Conservation (phyloP, 2,329 filamentous ascomycete species). For the Diaporthe sp. region DNA sequence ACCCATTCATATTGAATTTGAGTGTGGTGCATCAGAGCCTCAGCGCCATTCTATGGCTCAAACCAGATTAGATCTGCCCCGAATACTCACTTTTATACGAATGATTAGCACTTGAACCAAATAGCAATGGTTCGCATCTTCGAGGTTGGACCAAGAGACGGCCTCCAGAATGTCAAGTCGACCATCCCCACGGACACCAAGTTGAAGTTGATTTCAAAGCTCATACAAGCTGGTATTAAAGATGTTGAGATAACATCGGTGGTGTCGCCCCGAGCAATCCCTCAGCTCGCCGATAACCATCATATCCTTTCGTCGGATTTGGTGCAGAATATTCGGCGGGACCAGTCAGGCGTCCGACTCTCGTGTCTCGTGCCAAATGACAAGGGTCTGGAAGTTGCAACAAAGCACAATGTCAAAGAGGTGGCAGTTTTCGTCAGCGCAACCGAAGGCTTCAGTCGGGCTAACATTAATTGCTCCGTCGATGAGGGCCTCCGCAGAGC, state of each 20-base stretch:
- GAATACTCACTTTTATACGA: background rate
- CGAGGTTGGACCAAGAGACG: slow-evolving; percentile 78
- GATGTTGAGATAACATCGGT: slow-evolving; percentile 77
- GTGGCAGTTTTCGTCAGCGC: slow-evolving; percentile 70
- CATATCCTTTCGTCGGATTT: slow-evolving; percentile 55
- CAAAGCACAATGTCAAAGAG: slow-evolving; percentile 42
- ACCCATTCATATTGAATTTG: no score
- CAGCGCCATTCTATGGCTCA: background rate
- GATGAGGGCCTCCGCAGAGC: slow-evolving; percentile 65
- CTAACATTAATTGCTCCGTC: slow-evolving; percentile 71
- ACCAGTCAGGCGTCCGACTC: background rate
- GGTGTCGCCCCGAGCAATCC: slow-evolving; percentile 76
- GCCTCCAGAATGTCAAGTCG: slow-evolving; percentile 76
- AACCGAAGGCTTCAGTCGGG: slow-evolving; percentile 68
- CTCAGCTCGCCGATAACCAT: slow-evolving; percentile 72
- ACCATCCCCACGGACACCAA: slow-evolving; percentile 71
- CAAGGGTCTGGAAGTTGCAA: slow-evolving; percentile 62
- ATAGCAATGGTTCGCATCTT: slow-evolving; percentile 59
- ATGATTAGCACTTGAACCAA: background rate
- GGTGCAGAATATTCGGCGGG: slow-evolving; percentile 34
- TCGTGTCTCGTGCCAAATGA: slow-evolving; percentile 63
- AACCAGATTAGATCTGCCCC: background rate
- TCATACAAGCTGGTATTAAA: slow-evolving; percentile 68
- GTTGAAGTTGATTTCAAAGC: slow-evolving; percentile 70
- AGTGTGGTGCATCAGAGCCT: no score